phyloP scores from a whole-genome alignment of 352 stramenopile species.

The Phytophthora macrochlamydospora region DNA sequence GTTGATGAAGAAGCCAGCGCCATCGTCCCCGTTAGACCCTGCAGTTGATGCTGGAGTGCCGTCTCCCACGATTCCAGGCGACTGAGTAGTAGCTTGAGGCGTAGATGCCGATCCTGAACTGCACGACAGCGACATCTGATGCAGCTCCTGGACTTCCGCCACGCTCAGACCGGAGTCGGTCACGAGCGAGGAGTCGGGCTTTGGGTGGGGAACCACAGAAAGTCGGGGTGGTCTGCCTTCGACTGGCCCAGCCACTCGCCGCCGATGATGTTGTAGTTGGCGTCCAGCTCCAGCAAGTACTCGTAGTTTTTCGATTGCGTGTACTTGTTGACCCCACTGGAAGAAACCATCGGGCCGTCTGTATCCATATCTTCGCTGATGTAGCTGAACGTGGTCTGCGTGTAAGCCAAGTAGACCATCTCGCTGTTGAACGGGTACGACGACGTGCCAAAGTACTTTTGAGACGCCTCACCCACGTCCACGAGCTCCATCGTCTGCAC shows the following conservation, averaged over 20 bases:
- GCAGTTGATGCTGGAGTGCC: too few species aligned
- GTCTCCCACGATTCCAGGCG: neutral
- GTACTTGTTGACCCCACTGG: constrained; percentile 22
- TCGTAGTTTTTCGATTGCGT: constrained; percentile 33
- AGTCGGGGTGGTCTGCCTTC: constrained; percentile 36
- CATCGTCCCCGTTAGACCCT: too few species aligned
- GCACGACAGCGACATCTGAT: constrained; percentile 21
- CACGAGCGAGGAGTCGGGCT: constrained; percentile 23
- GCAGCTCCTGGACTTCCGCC: constrained; percentile 27
- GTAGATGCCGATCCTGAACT: neutral
- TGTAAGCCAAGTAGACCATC: constrained; percentile 5
- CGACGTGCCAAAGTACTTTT: neutral
- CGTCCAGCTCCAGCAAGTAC: constrained; percentile 46
- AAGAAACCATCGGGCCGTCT: constrained; percentile 25
- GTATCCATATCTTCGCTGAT: constrained; percentile 22
- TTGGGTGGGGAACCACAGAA: constrained; percentile 39
- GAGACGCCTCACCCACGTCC: neutral
- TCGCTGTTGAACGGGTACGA: neutral
- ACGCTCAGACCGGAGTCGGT: constrained; percentile 31
- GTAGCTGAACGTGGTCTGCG: constrained; percentile 33
- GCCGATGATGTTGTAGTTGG: constrained; percentile 38
- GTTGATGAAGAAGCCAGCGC: too few species aligned
- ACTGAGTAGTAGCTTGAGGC: neutral
- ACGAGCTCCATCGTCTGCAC: neutral
- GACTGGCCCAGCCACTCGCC: constrained; percentile 38